These are phyloP conservation scores for Luffa acutangula DNA, from an alignment of 306 rosid genomes.

Conservation along the genomic window DNA sequence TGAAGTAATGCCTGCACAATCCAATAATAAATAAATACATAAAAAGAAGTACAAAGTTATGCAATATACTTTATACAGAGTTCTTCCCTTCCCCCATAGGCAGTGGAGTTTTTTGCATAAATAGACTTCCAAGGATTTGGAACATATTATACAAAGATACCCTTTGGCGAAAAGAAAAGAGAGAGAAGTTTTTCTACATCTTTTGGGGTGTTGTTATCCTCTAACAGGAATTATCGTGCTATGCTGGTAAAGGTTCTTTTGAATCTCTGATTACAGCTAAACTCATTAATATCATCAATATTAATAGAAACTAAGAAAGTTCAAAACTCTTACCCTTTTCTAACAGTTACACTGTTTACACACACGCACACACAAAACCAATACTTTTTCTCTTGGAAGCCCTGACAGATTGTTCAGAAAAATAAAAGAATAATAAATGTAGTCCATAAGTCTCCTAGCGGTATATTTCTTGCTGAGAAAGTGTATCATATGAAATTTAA, in stretches of 20 bases:
- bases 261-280: not conserved
- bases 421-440: not conserved
- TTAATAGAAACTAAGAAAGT: not conserved
- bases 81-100: not conserved
- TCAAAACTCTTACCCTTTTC: not conserved
- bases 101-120: not conserved
- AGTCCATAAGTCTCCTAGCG: not conserved
- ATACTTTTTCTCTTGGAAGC: not conserved
- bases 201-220: not conserved
- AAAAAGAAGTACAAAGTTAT: not conserved
- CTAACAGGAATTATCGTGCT: not conserved
- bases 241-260: not conserved
- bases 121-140: not conserved
- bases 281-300: not conserved
- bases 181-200: not conserved
- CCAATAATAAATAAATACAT: not conserved
- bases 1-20: slow-evolving; percentile 50
- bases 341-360: not conserved
- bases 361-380: not conserved
- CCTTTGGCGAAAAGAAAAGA: not conserved
- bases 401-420: not conserved
- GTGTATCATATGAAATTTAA: not conserved
- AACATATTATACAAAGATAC: not conserved
- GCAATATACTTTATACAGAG: not conserved
- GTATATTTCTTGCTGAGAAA: not conserved